A percentile compares a stretch with the other conserved stretches of the same genome.
Evolutionary conservation across 2,329 filamentous ascomycete genomes (phyloP).

Genomic region (Furcasterigmium sp.): DNA sequence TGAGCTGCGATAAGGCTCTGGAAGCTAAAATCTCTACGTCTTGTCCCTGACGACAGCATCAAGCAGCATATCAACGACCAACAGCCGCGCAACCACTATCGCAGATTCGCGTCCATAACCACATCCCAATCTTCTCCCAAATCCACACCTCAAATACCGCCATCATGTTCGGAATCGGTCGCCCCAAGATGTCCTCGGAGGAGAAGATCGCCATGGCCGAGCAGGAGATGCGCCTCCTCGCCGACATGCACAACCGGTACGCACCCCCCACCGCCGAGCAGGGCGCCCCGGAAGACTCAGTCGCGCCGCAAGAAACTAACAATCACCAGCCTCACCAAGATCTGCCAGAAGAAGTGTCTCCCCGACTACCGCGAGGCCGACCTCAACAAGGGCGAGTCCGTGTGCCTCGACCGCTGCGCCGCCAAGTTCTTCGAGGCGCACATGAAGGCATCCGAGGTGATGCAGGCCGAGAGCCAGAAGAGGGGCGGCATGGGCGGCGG

Average conservation of each 20-base stretch:
- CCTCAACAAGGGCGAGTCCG: constrained; percentile 97
- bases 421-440: constrained; percentile 99
- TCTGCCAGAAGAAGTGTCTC: constrained; percentile 92
- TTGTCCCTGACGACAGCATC: constrained; percentile 7
- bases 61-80: constrained; percentile 4
- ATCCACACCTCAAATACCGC: constrained; percentile 7
- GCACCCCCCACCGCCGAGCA: constrained; percentile 6
- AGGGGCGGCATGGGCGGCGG: constrained; percentile 53
- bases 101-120: not conserved
- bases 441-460: constrained; percentile 94
- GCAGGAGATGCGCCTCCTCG: constrained; percentile 94
- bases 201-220: constrained; percentile 97
- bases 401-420: constrained; percentile 96
- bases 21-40: constrained; percentile 12
- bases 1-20: constrained; percentile 1
- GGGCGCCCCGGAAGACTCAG: not conserved
- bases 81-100: constrained; percentile 1
- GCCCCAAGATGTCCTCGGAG: constrained; percentile 83
- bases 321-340: constrained; percentile 67
- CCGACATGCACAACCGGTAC: constrained; percentile 97
- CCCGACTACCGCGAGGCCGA: constrained; percentile 95
- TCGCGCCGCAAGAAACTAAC: not conserved
- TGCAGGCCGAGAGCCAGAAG: constrained; percentile 79
- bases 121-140: not conserved
- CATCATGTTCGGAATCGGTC: constrained; percentile 44